Evolutionary conservation across 2,329 filamentous ascomycete species (phyloP), one percentile per base, ranked within the genome.

Genomic region (Leptographium procerum): DNA sequence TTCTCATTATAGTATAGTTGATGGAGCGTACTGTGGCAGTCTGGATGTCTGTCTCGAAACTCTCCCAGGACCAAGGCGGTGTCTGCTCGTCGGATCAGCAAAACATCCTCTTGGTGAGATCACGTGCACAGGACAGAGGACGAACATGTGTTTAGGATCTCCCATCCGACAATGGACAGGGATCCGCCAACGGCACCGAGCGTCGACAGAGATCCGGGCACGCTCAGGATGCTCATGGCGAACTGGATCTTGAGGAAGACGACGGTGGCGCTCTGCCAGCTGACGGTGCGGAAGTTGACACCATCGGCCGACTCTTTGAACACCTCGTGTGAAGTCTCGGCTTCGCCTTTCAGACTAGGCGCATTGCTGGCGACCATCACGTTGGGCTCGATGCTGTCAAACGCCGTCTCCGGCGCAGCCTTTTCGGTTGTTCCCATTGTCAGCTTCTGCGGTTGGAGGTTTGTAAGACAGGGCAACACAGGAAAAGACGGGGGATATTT

Each of bases 181-280:
- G 85, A 86, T 63, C 89, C 85, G 1, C 89, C 88, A 64, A 92
- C 88, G 63, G 87, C 87, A 71, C 89, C 89, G 77, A 89, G 88
- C 58, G 83, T 84, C 69, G 89, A 88, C 79, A 65, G 89, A 85
- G 65, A 86, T 81, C 75, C 89, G 1, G 59, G 59, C 36, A 60
- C 55, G 56, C 52, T 87, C 58, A 88, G 76, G 67, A 88, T 86
- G 63, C 86, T 86, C 47, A 79, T 76, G 40, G 76, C 73, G 3
- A 79, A 60, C 65, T 57, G 64, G 70, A 71, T 64, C 65, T 77
- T 76, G 34, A 76, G 66, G 60, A 78, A 78, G 57, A 79, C 75
- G 47, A 78, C 71, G 0, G 73, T 72, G 1, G 76, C 75, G 45
- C 74, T 71, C 29, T 75, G 65, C 75, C 77, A 78, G 36, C 72